Conservation (phyloP, 192 early-diverging fungal species). For the Backusella tarrabulga region DNA sequence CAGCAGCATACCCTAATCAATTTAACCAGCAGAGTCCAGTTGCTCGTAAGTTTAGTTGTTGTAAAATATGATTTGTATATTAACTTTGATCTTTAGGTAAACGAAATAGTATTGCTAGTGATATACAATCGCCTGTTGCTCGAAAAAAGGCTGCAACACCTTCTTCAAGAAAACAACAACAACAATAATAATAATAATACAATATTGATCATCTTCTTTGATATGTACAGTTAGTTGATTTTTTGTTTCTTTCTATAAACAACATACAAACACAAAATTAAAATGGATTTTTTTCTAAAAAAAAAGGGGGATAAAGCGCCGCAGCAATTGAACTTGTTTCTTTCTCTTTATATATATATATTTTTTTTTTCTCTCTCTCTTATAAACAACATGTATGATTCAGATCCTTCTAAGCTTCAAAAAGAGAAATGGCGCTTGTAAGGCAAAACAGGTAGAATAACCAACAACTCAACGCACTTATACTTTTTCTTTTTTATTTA, state of each 20-base stretch:
- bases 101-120: slow-evolving; percentile 9
- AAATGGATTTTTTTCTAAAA: background rate
- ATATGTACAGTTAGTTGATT: background rate
- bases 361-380: background rate
- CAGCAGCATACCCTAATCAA: slow-evolving; percentile 16
- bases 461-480: background rate
- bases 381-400: background rate
- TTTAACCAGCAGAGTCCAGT: slow-evolving; percentile 7
- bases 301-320: background rate
- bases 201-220: background rate
- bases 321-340: background rate
- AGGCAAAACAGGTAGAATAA: background rate
- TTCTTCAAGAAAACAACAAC: background rate
- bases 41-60: background rate
- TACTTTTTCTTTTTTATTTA: background rate
- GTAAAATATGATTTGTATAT: too few relatives aligned
- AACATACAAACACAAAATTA: background rate
- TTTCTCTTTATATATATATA: background rate
- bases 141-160: background rate
- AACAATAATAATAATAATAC: background rate
- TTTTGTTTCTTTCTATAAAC: background rate
- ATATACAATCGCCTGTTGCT: background rate
- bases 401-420: slow-evolving; percentile 10
- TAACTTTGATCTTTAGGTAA: background rate
- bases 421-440: slow-evolving; percentile 12